Conservation (phyloP, 2,329 filamentous ascomycete species). For the Cercospora nicotianae region DNA sequence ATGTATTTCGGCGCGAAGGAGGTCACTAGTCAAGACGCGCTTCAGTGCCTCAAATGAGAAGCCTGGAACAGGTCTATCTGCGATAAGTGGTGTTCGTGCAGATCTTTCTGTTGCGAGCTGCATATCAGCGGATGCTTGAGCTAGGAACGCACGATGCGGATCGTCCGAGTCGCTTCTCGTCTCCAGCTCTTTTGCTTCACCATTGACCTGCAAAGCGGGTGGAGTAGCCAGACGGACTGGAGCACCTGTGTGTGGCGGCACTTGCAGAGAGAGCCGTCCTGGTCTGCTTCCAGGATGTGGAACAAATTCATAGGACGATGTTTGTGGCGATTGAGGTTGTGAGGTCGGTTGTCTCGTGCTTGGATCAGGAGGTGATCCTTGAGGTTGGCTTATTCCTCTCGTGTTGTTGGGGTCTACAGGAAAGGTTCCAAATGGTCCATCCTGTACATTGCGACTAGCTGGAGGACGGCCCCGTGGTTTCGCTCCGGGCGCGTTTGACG, state of each 20-base stretch:
- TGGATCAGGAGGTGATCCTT: constrained; percentile 14
- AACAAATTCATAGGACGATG: constrained; percentile 39
- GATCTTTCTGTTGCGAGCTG: background rate
- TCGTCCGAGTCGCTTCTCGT: constrained; percentile 28
- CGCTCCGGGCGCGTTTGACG: constrained; percentile 61
- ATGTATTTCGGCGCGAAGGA: constrained; percentile 48
- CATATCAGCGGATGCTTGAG: background rate
- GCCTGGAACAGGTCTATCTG: constrained; percentile 9
- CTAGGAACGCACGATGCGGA: constrained; percentile 17
- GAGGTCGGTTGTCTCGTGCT: constrained; percentile 9
- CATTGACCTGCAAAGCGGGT: constrained; percentile 56
- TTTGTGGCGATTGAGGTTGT: constrained; percentile 56
- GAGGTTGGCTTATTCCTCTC: constrained; percentile 21
- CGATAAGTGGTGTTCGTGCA: background rate
- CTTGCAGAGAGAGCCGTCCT: constrained; percentile 60
- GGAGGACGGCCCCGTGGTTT: constrained; percentile 80
- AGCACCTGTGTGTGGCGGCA: constrained; percentile 61
- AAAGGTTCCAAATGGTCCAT: constrained; percentile 69
- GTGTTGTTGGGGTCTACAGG: constrained; percentile 56
- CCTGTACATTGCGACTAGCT: constrained; percentile 64
- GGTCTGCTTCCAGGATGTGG: constrained; percentile 41
- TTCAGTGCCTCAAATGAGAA: constrained; percentile 47
- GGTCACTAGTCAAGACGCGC: constrained; percentile 48
- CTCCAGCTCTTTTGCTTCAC: constrained; percentile 40
- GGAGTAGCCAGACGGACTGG: constrained; percentile 64